phyloP scores from a whole-genome alignment of 2,329 filamentous ascomycete genomes.

The Fusarium miscanthi region DNA sequence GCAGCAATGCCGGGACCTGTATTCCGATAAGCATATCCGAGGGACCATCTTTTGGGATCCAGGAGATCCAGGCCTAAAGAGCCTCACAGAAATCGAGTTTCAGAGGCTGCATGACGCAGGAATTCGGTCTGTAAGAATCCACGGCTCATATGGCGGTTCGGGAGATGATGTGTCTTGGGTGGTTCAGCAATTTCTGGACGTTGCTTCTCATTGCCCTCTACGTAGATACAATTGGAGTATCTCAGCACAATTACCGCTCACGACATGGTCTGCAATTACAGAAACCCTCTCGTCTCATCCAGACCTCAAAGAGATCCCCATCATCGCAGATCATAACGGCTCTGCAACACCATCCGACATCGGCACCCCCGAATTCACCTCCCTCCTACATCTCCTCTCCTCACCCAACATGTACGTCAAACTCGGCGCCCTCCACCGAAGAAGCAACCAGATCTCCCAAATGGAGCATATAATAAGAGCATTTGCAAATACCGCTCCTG shows the following conservation, averaged over 20 bases:
- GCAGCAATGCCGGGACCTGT: not conserved
- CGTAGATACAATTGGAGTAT: not conserved
- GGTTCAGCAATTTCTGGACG: not conserved
- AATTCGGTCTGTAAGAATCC: not conserved
- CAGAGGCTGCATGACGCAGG: not conserved
- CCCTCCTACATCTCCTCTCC: not conserved
- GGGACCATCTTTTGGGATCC: slow-evolving; percentile 7
- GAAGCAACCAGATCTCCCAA: not conserved
- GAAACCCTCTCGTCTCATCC: not conserved
- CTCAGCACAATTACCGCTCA: not conserved
- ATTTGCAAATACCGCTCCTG: not conserved
- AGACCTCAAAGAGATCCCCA: not conserved
- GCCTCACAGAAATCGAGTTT: not conserved
- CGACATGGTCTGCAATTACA: not conserved
- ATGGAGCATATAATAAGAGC: not conserved
- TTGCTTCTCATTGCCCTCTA: not conserved
- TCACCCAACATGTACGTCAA: not conserved
- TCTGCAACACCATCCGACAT: not conserved
- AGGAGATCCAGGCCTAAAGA: not conserved
- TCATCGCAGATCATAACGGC: not conserved
- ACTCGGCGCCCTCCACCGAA: not conserved
- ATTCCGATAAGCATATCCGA: not conserved
- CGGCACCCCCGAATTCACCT: not conserved
- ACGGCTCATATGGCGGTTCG: slow-evolving; percentile 4
- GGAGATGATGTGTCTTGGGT: not conserved